phyloP scores from a whole-genome alignment of 2,329 filamentous ascomycete species.

The Fusarium torulosum region DNA sequence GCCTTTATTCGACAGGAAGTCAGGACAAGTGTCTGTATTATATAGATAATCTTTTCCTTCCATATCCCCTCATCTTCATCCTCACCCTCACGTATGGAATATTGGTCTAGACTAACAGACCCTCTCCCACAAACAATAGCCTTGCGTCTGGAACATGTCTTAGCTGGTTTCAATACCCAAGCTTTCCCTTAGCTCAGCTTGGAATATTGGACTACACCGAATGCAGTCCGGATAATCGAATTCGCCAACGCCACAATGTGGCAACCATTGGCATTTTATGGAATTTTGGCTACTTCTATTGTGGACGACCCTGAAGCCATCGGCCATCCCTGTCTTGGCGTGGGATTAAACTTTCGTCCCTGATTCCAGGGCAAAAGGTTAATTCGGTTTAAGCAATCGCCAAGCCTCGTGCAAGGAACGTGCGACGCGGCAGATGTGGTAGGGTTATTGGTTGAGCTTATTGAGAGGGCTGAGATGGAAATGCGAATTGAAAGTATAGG shows the following conservation, averaged over 20 bases:
- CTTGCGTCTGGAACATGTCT: constrained; percentile 20
- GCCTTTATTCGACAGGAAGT: neutral
- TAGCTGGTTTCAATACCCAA: constrained; percentile 7
- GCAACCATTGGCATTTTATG: constrained; percentile 12
- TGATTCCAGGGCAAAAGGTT: constrained; percentile 26
- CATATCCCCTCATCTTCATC: neutral
- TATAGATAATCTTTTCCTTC: constrained; percentile 3
- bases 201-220: constrained; percentile 8
- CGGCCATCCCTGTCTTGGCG: neutral
- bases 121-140: constrained; percentile 10
- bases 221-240: constrained; percentile 7
- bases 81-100: constrained; percentile 6
- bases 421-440: neutral
- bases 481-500: neutral
- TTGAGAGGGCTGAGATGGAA: neutral
- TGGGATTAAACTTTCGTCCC: constrained; percentile 26
- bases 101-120: constrained; percentile 22
- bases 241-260: constrained; percentile 14
- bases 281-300: constrained; percentile 30
- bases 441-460: neutral
- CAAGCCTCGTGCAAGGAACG: constrained; percentile 21
- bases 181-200: neutral
- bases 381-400: neutral
- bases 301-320: neutral
- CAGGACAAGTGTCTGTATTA: neutral